Evolutionary conservation across 2,329 filamentous ascomycete genomes (phyloP), one percentile per base, ranked within the genome.

Genomic region (Diaporthe humulicola): DNA sequence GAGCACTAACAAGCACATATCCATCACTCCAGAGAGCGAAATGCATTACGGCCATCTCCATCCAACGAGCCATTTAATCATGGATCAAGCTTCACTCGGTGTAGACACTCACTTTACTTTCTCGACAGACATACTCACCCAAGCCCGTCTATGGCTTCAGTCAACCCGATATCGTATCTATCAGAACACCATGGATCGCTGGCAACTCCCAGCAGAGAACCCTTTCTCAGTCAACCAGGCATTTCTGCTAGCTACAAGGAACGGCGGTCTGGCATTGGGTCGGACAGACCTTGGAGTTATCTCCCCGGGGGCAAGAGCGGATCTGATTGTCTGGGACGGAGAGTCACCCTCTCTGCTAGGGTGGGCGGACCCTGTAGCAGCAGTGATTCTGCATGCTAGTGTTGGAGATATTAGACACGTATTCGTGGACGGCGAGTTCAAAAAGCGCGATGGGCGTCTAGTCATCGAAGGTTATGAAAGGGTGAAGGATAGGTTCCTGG

Each of bases 11-110:
- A 86, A 90, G 64, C 87, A 88, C 80, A 80, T 91, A 56, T 89
- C 88, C 67, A 89, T 89, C 73, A 91, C 90, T 0, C 88, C 89
- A 1, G 90, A 92, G 77, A 89, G 88, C 0, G 89, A 91, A 77
- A 38, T 90, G 84, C 88, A 90, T 78, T 91, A 87, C 79, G 89
- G 90, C n/a, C 88, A 90, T 77, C 83, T 81, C 0, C 87, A 90
- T 74, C 83, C 84, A 1, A 78, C 80, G 45, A 84, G 82, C 25
- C 83, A 87, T 69, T 78, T 84, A 12, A 82, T 87, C 36, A 84
- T 85, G 30, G 89, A 91, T 77, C 88, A 91, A 75, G 85, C 85
- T 1, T 80, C 87, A 1, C 83, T 91, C 0, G 89, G 89, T 2
- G 82, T 90, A 10, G 88, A 91, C 77, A 90, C 88, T 0, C 86